These are phyloP conservation scores for Nicotiana noctiflora DNA, from an alignment of 257 asterid genomes.

Conservation along the genomic window DNA sequence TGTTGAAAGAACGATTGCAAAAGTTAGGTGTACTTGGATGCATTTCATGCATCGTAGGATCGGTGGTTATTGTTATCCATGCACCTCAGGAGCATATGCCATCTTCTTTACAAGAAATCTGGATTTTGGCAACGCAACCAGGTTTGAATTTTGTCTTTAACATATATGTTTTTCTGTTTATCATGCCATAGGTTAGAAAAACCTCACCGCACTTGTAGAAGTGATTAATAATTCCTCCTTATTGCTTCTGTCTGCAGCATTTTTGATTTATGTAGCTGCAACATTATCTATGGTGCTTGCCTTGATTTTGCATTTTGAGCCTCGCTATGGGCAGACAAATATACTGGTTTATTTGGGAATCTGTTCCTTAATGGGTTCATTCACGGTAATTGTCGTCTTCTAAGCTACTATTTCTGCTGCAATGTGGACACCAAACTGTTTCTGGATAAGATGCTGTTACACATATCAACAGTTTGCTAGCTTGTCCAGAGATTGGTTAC, in stretches of 20 bases:
- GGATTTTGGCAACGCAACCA: slow-evolving; percentile 59
- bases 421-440: background rate
- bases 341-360: slow-evolving; percentile 57
- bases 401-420: background rate
- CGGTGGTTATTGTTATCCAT: slow-evolving; percentile 58
- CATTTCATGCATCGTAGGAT: slow-evolving; percentile 55
- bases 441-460: background rate
- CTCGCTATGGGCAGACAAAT: slow-evolving; percentile 59
- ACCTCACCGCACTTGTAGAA: background rate
- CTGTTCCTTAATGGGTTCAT: slow-evolving; percentile 63
- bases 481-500: background rate
- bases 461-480: background rate
- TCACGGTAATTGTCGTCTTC: slow-evolving; percentile 39
- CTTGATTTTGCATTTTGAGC: slow-evolving; percentile 55
- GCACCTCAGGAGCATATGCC: slow-evolving; percentile 62
- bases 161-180: background rate
- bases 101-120: slow-evolving; percentile 50
- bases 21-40: slow-evolving; percentile 55
- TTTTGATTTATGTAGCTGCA: slow-evolving; percentile 45
- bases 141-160: slow-evolving; percentile 25
- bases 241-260: slow-evolving; percentile 40
- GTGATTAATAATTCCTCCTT: slow-evolving; percentile 11
- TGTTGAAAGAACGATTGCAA: slow-evolving; percentile 53
- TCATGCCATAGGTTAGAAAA: slow-evolving; percentile 2
- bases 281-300: slow-evolving; percentile 39